Percentiles rank a stretch among this genome's conserved stretches.
Evolutionary conservation across 176 grass and related monocot genomes (phyloP).

Genomic region (Oryza meyeriana): DNA sequence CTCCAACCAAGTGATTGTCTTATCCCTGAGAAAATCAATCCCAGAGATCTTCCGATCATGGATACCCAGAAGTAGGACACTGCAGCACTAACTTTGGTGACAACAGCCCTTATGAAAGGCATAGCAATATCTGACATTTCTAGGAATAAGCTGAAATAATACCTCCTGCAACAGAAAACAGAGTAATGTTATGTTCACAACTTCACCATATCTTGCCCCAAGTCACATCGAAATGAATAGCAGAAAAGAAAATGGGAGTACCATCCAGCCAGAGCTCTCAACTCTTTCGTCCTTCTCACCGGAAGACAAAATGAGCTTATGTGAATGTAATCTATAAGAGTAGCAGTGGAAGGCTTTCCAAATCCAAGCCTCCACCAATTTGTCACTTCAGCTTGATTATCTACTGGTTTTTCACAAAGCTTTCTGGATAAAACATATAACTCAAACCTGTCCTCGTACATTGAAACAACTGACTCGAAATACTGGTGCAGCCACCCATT

Average conservation of each 20-base stretch:
- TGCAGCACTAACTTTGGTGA: slow-evolving; percentile 61
- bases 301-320: slow-evolving; percentile 79
- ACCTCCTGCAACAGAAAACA: slow-evolving; percentile 64
- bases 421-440: slow-evolving; percentile 68
- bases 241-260: slow-evolving; percentile 18
- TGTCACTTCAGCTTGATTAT: slow-evolving; percentile 37
- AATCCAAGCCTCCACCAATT: slow-evolving; percentile 69
- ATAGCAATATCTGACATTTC: slow-evolving; percentile 85
- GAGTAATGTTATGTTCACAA: slow-evolving; percentile 8
- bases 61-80: slow-evolving; percentile 86
- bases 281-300: slow-evolving; percentile 80
- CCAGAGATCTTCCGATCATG: slow-evolving; percentile 95
- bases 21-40: slow-evolving; percentile 89
- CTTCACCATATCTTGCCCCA: background rate
- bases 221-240: background rate
- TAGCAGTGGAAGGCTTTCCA: slow-evolving; percentile 32
- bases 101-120: slow-evolving; percentile 54
- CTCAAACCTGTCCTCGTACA: slow-evolving; percentile 90
- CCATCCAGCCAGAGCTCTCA: slow-evolving; percentile 87
- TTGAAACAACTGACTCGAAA: slow-evolving; percentile 75
- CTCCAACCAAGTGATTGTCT: slow-evolving; percentile 82
- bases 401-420: slow-evolving; percentile 30
- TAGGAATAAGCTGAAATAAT: slow-evolving; percentile 87
- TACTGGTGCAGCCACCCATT: slow-evolving; percentile 88
- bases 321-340: slow-evolving; percentile 45